phyloP scores from a whole-genome alignment of 2,329 filamentous ascomycete species.

The Claviceps spartinae region DNA sequence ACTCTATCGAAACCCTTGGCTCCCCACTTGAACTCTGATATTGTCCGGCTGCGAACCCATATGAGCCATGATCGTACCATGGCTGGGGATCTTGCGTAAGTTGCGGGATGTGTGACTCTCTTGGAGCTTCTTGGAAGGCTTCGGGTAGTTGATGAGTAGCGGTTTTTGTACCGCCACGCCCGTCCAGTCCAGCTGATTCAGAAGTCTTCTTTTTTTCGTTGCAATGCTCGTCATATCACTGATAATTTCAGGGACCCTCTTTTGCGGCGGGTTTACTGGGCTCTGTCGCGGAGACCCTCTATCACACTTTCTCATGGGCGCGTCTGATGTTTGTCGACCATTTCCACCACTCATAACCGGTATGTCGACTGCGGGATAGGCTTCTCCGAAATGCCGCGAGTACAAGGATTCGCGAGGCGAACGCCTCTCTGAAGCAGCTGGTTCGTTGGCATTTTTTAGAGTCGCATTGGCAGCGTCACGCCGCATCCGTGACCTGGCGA shows the following conservation, averaged over 20 bases:
- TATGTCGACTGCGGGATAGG: background rate
- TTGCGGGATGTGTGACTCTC: constrained; percentile 1
- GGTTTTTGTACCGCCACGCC: constrained; percentile 19
- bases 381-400: background rate
- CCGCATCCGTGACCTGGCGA: constrained; percentile 21
- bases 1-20: constrained; percentile 17
- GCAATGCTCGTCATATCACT: constrained; percentile 7
- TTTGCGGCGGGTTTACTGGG: background rate
- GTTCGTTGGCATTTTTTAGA: background rate
- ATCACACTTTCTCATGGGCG: background rate
- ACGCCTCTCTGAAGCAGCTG: background rate
- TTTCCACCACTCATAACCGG: constrained; percentile 1
- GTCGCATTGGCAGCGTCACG: background rate
- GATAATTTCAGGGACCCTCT: background rate
- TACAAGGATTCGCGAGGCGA: background rate
- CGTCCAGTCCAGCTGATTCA: constrained; percentile 18
- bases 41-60: background rate
- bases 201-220: constrained; percentile 13
- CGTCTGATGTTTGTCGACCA: background rate
- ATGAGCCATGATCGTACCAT: background rate
- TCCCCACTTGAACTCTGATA: constrained; percentile 17
- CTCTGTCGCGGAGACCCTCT: background rate
- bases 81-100: background rate
- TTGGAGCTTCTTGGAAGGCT: constrained; percentile 5
- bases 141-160: constrained; percentile 11